These are phyloP conservation scores for Larix kaempferi DNA, from an alignment of 75 land plant genomes.

Conservation along the genomic window DNA sequence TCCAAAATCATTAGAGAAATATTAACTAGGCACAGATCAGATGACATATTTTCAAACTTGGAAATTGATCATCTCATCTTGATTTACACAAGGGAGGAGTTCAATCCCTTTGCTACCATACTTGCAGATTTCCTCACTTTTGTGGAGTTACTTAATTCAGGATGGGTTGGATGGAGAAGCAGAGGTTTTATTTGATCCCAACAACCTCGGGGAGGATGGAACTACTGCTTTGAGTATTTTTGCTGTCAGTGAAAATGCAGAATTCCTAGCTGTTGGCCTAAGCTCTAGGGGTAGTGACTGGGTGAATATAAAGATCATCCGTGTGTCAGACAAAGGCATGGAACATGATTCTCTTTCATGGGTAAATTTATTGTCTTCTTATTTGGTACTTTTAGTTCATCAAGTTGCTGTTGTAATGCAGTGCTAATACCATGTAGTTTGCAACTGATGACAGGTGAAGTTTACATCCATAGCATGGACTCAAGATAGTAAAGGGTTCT, in stretches of 20 bases:
- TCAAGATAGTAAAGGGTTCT: constrained; percentile 51
- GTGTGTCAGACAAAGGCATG: constrained; percentile 37
- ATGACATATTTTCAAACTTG: background rate
- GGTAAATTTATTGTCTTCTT: constrained; percentile 18
- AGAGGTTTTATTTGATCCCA: constrained; percentile 45
- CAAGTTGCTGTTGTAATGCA: background rate
- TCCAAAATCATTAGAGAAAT: background rate
- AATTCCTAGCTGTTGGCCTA: constrained; percentile 36
- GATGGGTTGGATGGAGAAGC: constrained; percentile 31
- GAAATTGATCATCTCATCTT: background rate
- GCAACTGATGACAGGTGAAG: constrained; percentile 50
- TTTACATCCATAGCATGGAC: constrained; percentile 52
- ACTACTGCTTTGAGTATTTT: constrained; percentile 28
- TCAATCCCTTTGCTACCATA: background rate
- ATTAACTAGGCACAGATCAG: background rate
- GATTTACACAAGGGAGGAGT: background rate
- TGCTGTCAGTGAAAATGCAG: constrained; percentile 43
- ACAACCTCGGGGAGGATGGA: constrained; percentile 49
- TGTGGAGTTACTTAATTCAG: constrained; percentile 20
- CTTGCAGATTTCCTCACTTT: background rate
- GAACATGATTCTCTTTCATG: constrained; percentile 35
- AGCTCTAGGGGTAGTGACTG: constrained; percentile 62
- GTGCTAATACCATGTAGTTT: background rate
- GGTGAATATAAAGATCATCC: constrained; percentile 43
- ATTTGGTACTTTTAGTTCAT: background rate